Base-by-base conservation (phyloP, 2,329 filamentous ascomycete species). In the Colletotrichum abscissum region DNA sequence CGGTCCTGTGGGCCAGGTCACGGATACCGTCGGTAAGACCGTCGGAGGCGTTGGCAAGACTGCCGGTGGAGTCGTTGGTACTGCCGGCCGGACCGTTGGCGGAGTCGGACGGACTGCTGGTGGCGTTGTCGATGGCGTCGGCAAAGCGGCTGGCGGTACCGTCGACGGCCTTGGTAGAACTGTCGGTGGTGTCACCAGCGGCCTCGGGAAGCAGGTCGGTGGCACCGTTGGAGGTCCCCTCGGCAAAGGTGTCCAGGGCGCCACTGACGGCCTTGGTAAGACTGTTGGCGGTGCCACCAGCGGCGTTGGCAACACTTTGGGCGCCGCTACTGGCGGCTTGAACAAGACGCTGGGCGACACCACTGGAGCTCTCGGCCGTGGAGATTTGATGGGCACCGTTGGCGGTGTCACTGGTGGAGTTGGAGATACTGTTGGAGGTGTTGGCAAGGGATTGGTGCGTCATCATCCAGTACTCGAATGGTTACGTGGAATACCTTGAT, bases 361-460 rank as follows among this genome's bases (percentile, higher is more conserved):
- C 0, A 73, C 67, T 2, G 71, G 67, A 4, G 71, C 71, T 1
- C 71, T 73, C 30, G 71, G 71, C 12, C 55, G 38, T 12, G 71
- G 71, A 3, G 71, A 73, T 1, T 22, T 73, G 19, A 28, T 65
- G 46, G 71, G 71, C 33, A 71, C 71, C 1, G 60, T 73, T 3
- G 71, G 71, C 5, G 71, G 71, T 7, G 71, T 62, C 6, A 73
- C 71, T 2, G 16, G 38, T 1, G 71, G 71, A 11, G 56, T 73
- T 11, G 71, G 71, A 3, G 38, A 73, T n/a, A 73, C 71, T 11
- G 71, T 73, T 4, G 71, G 71, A 4, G 71, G 71, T 8, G 71
- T 73, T 14, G 71, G 71, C 38, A 73, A 73, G 56, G 71, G 71
- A 66, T 42, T 73, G 55, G 71, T 73, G 30, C 46, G 67, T 57